A percentile compares a stretch with the other conserved stretches of the same genome.
Evolutionary conservation across 192 early-diverging fungal species (phyloP).

Genomic region (Borealophlyctis nickersoniae): DNA sequence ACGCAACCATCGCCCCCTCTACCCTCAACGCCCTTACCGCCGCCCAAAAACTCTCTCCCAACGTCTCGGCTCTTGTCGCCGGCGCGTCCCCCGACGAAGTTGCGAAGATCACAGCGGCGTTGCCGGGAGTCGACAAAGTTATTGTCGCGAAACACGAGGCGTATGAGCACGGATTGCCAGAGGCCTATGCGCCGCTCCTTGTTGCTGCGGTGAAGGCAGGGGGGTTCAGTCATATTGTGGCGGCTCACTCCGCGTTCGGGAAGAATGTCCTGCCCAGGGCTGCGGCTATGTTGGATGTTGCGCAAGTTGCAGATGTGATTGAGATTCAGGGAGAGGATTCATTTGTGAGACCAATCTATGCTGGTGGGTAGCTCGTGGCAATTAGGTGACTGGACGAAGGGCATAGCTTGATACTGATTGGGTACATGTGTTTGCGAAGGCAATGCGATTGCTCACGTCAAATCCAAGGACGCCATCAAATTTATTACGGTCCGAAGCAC

Average conservation of each 20-base stretch:
- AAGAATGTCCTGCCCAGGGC: slow-evolving; percentile 95
- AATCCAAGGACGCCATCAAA: slow-evolving; percentile 83
- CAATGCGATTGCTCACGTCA: slow-evolving; percentile 95
- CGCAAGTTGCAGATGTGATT: slow-evolving; percentile 86
- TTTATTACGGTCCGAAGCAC: slow-evolving; percentile 86
- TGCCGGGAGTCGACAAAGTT: slow-evolving; percentile 76
- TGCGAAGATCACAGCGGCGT: slow-evolving; percentile 53
- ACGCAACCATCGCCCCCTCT: slow-evolving; percentile 62
- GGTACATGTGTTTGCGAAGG: too few relatives aligned
- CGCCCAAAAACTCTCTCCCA: slow-evolving; percentile 73
- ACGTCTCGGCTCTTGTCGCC: slow-evolving; percentile 85
- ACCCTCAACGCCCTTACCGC: slow-evolving; percentile 88
- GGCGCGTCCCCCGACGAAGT: slow-evolving; percentile 59
- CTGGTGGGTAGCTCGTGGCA: too few relatives aligned
- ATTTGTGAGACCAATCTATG: slow-evolving; percentile 96
- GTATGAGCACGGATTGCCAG: slow-evolving; percentile 77
- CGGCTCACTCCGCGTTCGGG: slow-evolving; percentile 82
- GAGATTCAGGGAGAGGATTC: slow-evolving; percentile 75
- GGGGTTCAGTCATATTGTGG: slow-evolving; percentile 80
- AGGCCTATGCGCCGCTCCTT: slow-evolving; percentile 75
- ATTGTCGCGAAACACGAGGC: slow-evolving; percentile 76
- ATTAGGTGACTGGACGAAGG: too few relatives aligned
- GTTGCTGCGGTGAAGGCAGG: slow-evolving; percentile 64
- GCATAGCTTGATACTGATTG: too few relatives aligned
- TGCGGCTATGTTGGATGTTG: slow-evolving; percentile 87